Evolutionary conservation across 2,329 filamentous ascomycete genomes (phyloP), one percentile per base, ranked within the genome.

Genomic region (Coniella vitis): DNA sequence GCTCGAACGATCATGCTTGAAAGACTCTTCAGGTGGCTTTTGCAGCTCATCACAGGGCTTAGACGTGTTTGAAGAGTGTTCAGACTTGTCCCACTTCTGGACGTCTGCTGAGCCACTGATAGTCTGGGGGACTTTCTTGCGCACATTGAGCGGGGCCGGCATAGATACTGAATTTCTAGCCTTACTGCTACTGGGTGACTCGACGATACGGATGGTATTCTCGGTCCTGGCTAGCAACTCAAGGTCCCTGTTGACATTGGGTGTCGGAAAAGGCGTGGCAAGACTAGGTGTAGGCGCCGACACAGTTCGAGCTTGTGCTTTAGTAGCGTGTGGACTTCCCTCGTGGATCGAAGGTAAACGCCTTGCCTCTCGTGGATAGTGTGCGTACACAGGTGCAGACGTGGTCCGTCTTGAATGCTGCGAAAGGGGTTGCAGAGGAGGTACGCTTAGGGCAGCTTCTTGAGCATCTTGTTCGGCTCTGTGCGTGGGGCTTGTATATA

Each of bases 161-260:
- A 61, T 57, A 25, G 64, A 60, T 1, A 66, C 59, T 3, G 63
- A 61, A 22, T 59, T 47, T 3, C 64, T 57, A 3, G 62, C 61
- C 39, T 59, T 64, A n/a, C 57, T 55, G 3, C 60, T 61, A 2
- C 66, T 66, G 3, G 74, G 71, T 3, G 76, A 76, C 49, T 72
- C 64, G n/a, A 80, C 76, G 4, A 80, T 61, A 5, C 76, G 73
- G 56, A 80, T 80, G 1, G 75, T 79, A 43, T 75, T 69, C 49
- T 74, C 70, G 3, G 69, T 68, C 19, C 34, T 47, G 29, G 63
- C 66, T 7, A 78, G 60, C 55, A 71, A 74, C 21, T 73, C 68
- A 7, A 76, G 57, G 12, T 65, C 67, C 13, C 57, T 62, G 36
- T 62, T 61, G n/a, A 69, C 68, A 38, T 60, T 55, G 38, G 52